These are phyloP conservation scores for Psidium friedrichsthalianum DNA, from an alignment of 345 rosid species.

Conservation along the genomic window DNA sequence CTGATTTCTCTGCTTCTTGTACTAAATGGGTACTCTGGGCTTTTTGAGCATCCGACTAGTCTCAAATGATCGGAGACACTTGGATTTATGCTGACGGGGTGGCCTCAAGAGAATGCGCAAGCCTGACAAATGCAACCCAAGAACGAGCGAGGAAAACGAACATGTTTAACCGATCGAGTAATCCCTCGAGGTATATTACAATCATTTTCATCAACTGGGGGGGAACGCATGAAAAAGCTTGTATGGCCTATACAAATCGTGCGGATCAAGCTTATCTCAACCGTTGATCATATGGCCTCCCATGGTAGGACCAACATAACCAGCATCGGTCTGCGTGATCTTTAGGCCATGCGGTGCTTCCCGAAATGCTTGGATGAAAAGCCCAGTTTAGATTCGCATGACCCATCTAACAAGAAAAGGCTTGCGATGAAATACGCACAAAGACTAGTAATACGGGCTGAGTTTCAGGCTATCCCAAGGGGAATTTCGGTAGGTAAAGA, in stretches of 20 bases:
- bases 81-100: neutral
- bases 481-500: neutral
- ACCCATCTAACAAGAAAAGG: neutral
- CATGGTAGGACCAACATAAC: fast-evolving
- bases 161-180: neutral
- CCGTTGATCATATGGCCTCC: neutral
- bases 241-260: neutral
- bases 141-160: neutral
- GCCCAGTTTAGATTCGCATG: neutral
- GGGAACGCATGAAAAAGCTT: too few relatives aligned
- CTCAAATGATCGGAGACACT: neutral
- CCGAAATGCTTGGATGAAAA: neutral
- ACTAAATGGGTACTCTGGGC: neutral
- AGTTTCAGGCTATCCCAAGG: neutral
- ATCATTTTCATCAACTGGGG: neutral
- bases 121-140: fast-evolving
- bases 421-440: neutral
- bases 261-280: fast-evolving
- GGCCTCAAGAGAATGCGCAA: neutral
- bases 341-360: neutral
- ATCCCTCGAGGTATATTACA: neutral
- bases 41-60: neutral
- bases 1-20: neutral
- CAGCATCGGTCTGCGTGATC: neutral
- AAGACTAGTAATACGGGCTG: neutral